Evolutionary conservation across 2,329 filamentous ascomycete species (phyloP).

Genomic region (Aspergillus chevalieri): DNA sequence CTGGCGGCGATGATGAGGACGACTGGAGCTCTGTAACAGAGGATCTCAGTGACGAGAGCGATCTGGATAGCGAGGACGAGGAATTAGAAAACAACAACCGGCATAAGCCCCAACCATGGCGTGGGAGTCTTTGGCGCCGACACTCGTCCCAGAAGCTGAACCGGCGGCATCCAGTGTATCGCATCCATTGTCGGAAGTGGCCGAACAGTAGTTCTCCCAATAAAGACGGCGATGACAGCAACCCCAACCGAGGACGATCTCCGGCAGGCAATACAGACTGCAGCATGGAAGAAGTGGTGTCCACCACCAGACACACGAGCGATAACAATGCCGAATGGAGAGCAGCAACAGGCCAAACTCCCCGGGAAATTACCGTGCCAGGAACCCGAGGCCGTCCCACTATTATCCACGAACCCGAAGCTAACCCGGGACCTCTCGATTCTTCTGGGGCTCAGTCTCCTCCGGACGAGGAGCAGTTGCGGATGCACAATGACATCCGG

Average conservation of each 20-base stretch:
- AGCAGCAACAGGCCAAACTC: neutral
- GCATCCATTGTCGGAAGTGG: constrained; percentile 22
- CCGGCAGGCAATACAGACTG: constrained; percentile 14
- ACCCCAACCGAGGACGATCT: constrained; percentile 9
- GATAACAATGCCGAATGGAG: constrained; percentile 1
- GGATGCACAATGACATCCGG: constrained; percentile 19
- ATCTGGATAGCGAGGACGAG: constrained; percentile 20
- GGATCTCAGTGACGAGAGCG: neutral
- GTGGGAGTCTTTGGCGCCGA: constrained; percentile 13
- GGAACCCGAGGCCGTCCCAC: constrained; percentile 11
- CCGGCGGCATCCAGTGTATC: constrained; percentile 14
- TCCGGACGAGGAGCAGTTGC: constrained; percentile 5
- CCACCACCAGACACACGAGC: constrained; percentile 14
- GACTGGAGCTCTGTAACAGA: neutral
- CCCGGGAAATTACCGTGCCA: constrained; percentile 5
- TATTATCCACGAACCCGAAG: constrained; percentile 11
- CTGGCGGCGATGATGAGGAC: neutral
- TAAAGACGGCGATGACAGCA: constrained; percentile 1
- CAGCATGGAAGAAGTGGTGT: constrained; percentile 9
- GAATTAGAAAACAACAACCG: constrained; percentile 17
- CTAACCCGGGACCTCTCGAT: neutral
- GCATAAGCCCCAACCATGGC: constrained; percentile 11
- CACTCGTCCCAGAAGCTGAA: constrained; percentile 15
- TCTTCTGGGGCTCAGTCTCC: constrained; percentile 6
- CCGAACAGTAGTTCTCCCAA: constrained; percentile 4